Conservation (phyloP, 805 yeast species). For the Scheffersomyces amazonensis region DNA sequence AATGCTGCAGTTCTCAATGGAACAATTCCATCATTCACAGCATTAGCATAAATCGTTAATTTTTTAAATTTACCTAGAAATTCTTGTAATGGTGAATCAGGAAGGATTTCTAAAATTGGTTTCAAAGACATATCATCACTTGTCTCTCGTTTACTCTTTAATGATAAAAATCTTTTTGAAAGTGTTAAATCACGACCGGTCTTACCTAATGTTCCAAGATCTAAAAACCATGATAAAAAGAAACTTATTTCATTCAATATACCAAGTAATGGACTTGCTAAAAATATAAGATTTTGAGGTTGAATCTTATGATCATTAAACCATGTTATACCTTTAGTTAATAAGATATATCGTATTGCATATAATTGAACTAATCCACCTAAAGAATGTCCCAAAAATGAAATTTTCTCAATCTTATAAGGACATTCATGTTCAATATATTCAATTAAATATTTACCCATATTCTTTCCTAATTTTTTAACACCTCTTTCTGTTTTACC, state of each 20-base stretch:
- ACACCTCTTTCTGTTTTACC: slow-evolving; percentile 42
- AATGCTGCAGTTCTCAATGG: slow-evolving; percentile 43
- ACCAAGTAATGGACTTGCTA: slow-evolving; percentile 44
- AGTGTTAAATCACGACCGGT: slow-evolving; percentile 45
- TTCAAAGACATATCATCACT: slow-evolving; percentile 15
- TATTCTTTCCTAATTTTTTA: slow-evolving; percentile 30
- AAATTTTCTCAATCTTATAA: slow-evolving; percentile 23
- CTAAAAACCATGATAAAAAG: slow-evolving; percentile 38
- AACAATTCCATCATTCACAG: slow-evolving; percentile 44
- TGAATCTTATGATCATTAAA: slow-evolving; percentile 23
- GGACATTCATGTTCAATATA: slow-evolving; percentile 20
- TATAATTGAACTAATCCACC: slow-evolving; percentile 44
- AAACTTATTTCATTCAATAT: slow-evolving; percentile 40
- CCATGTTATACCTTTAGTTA: slow-evolving; percentile 26
- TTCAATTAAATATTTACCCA: slow-evolving; percentile 25
- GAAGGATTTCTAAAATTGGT: slow-evolving; percentile 37
- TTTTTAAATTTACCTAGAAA: slow-evolving; percentile 27
- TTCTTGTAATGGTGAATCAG: slow-evolving; percentile 36
- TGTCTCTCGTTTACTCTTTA: slow-evolving; percentile 1
- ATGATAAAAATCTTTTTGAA: slow-evolving; percentile 23
- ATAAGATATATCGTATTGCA: slow-evolving; percentile 36
- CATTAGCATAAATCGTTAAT: slow-evolving; percentile 42
- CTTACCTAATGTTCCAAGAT: slow-evolving; percentile 43
- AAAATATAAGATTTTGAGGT: slow-evolving; percentile 32
- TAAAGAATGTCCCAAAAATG: slow-evolving; percentile 43